Evolutionary conservation across 2,329 filamentous ascomycete genomes (phyloP), one percentile per base, ranked within the genome.

Genomic region (Botrytis deweyae): DNA sequence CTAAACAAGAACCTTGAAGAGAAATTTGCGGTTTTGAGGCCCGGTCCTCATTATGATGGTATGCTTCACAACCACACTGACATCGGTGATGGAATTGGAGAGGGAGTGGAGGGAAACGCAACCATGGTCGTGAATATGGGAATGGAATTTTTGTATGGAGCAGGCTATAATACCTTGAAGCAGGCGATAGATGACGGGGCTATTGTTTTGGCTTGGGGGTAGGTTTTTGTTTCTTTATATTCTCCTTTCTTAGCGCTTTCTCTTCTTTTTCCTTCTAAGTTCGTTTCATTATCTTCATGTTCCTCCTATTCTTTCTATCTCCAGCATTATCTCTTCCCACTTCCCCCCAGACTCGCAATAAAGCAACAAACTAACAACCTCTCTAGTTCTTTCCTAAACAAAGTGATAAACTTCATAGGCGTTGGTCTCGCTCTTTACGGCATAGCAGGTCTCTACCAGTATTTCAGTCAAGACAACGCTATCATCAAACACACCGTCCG

Each of bases 191-290:
- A 89, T 7, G 92, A 94, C 76, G 92, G 91, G 2, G 92, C 92
- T 2, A 87, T 93, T 0, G 88, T 93, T 33, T 85, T 93, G 84
- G 90, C 91, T 0, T 93, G 92, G 76, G 92, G 91, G 86, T 90
- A 79, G 68, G 86, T 81, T 69, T 46, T n/a, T 16, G 40, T 72
- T 59, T 49, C 46, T 44, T 36, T 44, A 29, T 14, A 8, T 58
- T 70, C n/a, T 12, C 22, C 20, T 63, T 20, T 8, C 12, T 18
- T 14, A 18, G n/a, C n/a, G 6, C 18, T 16, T 69, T 49, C 25
- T 12, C 18, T n/a, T 38, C 29, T 55, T 4, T 33, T 33, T 4
- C 33, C 3, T 33, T 33, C 33, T 33, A 4, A 33, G 33, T 33
- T 33, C 3, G 0, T 36, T 14, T 49, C 5, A 29, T 5, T 12